Conservation (phyloP, 495 filamentous ascomycete genomes). For the Aspergillus wentii region DNA sequence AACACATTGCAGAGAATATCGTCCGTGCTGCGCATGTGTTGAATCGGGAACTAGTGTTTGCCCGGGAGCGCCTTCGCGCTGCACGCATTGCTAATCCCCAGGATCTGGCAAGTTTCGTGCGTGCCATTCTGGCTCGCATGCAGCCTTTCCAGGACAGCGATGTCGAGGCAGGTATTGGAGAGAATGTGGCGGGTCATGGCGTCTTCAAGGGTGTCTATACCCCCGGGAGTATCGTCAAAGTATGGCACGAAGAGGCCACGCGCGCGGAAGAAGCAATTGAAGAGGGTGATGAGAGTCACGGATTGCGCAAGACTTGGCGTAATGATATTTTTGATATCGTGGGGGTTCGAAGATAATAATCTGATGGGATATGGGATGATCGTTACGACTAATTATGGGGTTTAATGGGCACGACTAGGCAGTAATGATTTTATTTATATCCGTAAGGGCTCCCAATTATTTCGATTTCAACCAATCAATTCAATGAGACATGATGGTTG, state of each 20-base stretch:
- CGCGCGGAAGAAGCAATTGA: slow-evolving; percentile 59
- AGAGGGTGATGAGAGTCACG: slow-evolving; percentile 47
- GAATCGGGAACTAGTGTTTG: slow-evolving; percentile 83
- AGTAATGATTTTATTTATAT: too few species aligned
- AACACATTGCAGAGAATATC: slow-evolving; percentile 68
- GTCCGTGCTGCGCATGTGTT: slow-evolving; percentile 61
- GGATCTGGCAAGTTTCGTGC: slow-evolving; percentile 74
- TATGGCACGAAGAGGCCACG: slow-evolving; percentile 77
- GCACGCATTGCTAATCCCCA: slow-evolving; percentile 77
- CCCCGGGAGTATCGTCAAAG: slow-evolving; percentile 78
- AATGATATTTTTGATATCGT: slow-evolving; percentile 79
- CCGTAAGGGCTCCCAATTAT: too few species aligned
- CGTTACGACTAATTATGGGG: too few species aligned
- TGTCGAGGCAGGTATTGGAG: slow-evolving; percentile 63
- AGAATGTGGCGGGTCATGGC: slow-evolving; percentile 56
- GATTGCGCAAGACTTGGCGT: slow-evolving; percentile 54
- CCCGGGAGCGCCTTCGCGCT: slow-evolving; percentile 78
- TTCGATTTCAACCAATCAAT: too few species aligned
- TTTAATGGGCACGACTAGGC: too few species aligned
- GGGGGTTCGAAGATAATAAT: background rate
- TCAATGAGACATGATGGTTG: background rate
- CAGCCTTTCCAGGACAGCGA: slow-evolving; percentile 68
- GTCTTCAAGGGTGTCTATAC: slow-evolving; percentile 83
- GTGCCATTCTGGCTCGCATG: slow-evolving; percentile 71
- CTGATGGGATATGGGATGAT: background rate